Conservation (phyloP, 2,329 filamentous ascomycete species). For the Verticillium isaacii region DNA sequence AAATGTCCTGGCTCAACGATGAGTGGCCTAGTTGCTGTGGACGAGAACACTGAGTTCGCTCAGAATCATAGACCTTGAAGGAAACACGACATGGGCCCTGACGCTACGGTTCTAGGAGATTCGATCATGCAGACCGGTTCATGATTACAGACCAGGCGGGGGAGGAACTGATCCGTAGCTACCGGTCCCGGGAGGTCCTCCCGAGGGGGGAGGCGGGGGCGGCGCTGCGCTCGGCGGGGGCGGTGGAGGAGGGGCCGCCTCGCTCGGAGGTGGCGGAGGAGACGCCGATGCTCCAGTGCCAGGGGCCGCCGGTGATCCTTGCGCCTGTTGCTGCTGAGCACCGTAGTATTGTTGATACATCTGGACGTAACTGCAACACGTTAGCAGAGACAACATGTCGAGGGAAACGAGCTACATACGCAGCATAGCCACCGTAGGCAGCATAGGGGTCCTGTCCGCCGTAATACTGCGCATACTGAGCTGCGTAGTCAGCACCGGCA, state of each 20-base stretch:
- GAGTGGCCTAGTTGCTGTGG: too few relatives aligned
- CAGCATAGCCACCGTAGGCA: constrained; percentile 82
- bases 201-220: constrained; percentile 43
- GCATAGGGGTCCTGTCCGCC: constrained; percentile 76
- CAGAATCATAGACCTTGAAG: too few relatives aligned
- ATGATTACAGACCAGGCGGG: constrained; percentile 44
- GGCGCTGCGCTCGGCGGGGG: constrained; percentile 52
- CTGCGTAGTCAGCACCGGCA: constrained; percentile 58
- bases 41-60: too few relatives aligned
- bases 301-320: constrained; percentile 38
- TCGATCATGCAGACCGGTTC: not conserved
- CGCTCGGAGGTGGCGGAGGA: constrained; percentile 52
- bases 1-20: too few relatives aligned
- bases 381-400: constrained; percentile 14
- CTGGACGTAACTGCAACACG: constrained; percentile 49
- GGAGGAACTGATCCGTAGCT: constrained; percentile 59
- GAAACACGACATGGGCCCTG: not conserved
- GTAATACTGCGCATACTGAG: constrained; percentile 83
- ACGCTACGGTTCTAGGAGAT: not conserved
- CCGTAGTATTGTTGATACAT: constrained; percentile 71
- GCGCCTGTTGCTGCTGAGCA: constrained; percentile 44
- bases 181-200: constrained; percentile 44
- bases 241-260: constrained; percentile 56
- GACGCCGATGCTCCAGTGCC: constrained; percentile 35
- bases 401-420: constrained; percentile 38